A percentile compares a stretch with the other conserved stretches of the same genome.
phyloP scores from a whole-genome alignment of 1,284 basidiomycete genomes.

The Bjerkandera adusta region DNA sequence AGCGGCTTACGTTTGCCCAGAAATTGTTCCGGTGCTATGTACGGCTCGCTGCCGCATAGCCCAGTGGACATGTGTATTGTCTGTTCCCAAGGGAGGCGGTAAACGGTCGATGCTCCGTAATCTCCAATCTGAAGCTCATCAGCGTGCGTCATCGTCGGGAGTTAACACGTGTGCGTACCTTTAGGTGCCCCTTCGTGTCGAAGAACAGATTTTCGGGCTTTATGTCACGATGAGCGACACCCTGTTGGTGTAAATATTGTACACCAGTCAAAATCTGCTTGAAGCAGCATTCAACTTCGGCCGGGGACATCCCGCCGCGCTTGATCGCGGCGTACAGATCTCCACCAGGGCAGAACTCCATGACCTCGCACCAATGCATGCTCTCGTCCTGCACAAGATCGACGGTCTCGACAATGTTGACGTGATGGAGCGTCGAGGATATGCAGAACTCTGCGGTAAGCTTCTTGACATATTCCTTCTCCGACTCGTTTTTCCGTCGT shows the following conservation, averaged over 20 bases:
- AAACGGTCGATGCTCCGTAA: slow-evolving; percentile 98
- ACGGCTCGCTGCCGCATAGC: slow-evolving; percentile 95
- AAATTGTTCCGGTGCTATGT: slow-evolving; percentile 98
- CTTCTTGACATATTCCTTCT: slow-evolving; percentile 99
- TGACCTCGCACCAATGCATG: slow-evolving; percentile 98
- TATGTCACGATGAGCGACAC: slow-evolving; percentile 96
- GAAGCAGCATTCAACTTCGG: slow-evolving; percentile 97
- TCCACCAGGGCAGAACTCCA: slow-evolving; percentile 98
- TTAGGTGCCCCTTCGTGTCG: slow-evolving; percentile 90
- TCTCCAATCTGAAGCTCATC: slow-evolving; percentile 78
- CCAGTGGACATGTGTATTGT: slow-evolving; percentile 97
- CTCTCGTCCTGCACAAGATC: slow-evolving; percentile 97
- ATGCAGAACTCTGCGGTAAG: slow-evolving; percentile 99
- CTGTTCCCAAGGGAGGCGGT: slow-evolving; percentile 96
- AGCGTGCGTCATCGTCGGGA: slow-evolving; percentile 8
- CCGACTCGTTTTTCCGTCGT: slow-evolving; percentile 95
- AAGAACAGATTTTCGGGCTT: slow-evolving; percentile 98
- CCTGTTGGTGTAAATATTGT: slow-evolving; percentile 90
- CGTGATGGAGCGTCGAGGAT: slow-evolving; percentile 94
- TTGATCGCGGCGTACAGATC: slow-evolving; percentile 98
- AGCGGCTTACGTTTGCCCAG: slow-evolving; percentile 84
- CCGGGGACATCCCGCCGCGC: slow-evolving; percentile 92
- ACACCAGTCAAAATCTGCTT: slow-evolving; percentile 94
- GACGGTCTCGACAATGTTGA: slow-evolving; percentile 97
- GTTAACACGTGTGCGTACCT: slow-evolving; percentile 49